phyloP scores from a whole-genome alignment of 129 eudicot genomes.

The Artemisia annua region DNA sequence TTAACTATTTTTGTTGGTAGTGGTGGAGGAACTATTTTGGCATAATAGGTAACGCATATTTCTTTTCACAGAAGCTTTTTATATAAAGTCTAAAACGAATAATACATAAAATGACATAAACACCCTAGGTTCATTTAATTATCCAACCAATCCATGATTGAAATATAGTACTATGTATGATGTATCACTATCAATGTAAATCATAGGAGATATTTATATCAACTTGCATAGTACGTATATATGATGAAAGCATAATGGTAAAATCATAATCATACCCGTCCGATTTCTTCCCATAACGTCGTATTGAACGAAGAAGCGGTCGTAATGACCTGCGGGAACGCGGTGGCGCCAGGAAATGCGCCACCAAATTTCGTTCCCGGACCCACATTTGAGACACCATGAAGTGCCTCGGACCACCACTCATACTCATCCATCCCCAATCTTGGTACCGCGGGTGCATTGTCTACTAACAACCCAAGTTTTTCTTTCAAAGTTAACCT shows the following conservation, averaged over 20 bases:
- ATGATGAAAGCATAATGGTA: background rate
- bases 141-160: slow-evolving; percentile 12
- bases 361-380: slow-evolving; percentile 83
- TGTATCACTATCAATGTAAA: background rate
- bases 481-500: slow-evolving; percentile 69
- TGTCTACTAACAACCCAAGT: slow-evolving; percentile 50
- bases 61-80: slow-evolving; percentile 18
- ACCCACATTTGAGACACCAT: slow-evolving; percentile 83
- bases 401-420: slow-evolving; percentile 96
- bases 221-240: background rate
- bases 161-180: background rate
- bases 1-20: slow-evolving; percentile 17
- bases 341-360: slow-evolving; percentile 77
- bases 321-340: slow-evolving; percentile 85
- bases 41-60: slow-evolving; percentile 27
- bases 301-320: slow-evolving; percentile 85
- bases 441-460: slow-evolving; percentile 65
- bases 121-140: slow-evolving; percentile 16
- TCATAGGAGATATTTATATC: background rate
- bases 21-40: slow-evolving; percentile 21
- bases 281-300: slow-evolving; percentile 78
- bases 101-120: slow-evolving; percentile 23
- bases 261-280: slow-evolving; percentile 53
- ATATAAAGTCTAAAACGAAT: slow-evolving; percentile 19
- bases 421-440: slow-evolving; percentile 55